Evolutionary conservation across 2,329 filamentous ascomycete genomes (phyloP).

Genomic region (Sporothrix humicola): DNA sequence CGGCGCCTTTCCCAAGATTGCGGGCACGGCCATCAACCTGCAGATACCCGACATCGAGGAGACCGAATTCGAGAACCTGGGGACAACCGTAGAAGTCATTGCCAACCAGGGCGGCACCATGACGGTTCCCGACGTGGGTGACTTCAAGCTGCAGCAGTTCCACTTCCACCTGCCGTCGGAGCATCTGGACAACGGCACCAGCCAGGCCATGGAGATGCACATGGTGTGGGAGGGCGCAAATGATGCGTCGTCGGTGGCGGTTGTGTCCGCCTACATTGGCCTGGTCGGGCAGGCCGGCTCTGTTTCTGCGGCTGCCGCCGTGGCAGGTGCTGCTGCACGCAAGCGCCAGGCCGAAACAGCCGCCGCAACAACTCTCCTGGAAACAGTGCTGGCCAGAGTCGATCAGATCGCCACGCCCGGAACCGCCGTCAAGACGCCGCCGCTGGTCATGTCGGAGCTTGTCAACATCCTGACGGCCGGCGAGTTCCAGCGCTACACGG

Average conservation of each 20-base stretch:
- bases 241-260: neutral
- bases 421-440: constrained; percentile 48
- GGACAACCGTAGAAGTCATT: constrained; percentile 62
- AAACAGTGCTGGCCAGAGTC: constrained; percentile 53
- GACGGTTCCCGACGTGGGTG: constrained; percentile 43
- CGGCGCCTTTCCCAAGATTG: constrained; percentile 45
- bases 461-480: constrained; percentile 47
- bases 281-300: constrained; percentile 36
- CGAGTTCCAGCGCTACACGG: constrained; percentile 52
- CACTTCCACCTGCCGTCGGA: constrained; percentile 59
- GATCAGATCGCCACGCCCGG: constrained; percentile 52
- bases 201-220: constrained; percentile 57
- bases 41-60: constrained; percentile 51
- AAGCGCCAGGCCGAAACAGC: neutral
- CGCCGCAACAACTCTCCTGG: neutral
- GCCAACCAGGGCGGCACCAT: constrained; percentile 46
- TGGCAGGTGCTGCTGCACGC: constrained; percentile 24
- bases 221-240: constrained; percentile 60
- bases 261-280: neutral
- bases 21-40: constrained; percentile 45
- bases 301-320: constrained; percentile 33
- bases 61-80: constrained; percentile 62
- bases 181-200: constrained; percentile 53
- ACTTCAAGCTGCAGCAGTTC: constrained; percentile 53
- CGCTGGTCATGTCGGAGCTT: constrained; percentile 53